Evolutionary conservation across 2,329 filamentous ascomycete species (phyloP), one percentile per base, ranked within the genome.

Genomic region (Emydomyces testavorans): DNA sequence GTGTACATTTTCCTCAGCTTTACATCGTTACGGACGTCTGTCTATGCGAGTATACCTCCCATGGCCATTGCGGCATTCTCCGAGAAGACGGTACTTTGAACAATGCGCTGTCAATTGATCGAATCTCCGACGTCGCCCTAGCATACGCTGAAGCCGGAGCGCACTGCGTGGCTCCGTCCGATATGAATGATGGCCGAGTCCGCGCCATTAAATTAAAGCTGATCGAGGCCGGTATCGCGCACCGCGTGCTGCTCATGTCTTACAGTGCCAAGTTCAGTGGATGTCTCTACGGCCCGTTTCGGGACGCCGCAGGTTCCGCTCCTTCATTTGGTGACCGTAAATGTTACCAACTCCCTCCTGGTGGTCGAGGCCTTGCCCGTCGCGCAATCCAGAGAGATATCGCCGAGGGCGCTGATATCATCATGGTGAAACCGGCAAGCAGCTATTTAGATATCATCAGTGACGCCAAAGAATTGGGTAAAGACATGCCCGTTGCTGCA

Each of bases 111-210:
- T 94, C 88, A 2, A 88, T 96, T 6, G 90, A 96, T 62, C 83
- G 92, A 53, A 89, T 98, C 58, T 90, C 85, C 2, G 89, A 96
- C 64, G 90, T 96, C n/a, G 90, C 92, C n/a, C 75, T 96, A 54
- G 86, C 90, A 28, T 98, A 98, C 63, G 92, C 92, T n/a, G 77
- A 83, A 60, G 92, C 92, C 13, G 92, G 92, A 49, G 92, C 90
- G 0, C 92, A 98, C 68, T 96, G 90, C 65, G 88, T 98, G 23
- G 92, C 92, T 0, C 92, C 92, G 1, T 94, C 87, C 1, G 92
- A 98, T 66, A 98, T 98, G 92, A 98, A 96, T 65, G 92, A 98
- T 64, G 92, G 92, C 23, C 84, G 92, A 55, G 93, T 98, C 60
- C 85, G 90, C 50, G 90, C 89, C 52, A 98, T 98, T 67, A 98